Evolutionary conservation across 2,329 filamentous ascomycete genomes (phyloP).

Genomic region (Pseudogymnoascus sp.): DNA sequence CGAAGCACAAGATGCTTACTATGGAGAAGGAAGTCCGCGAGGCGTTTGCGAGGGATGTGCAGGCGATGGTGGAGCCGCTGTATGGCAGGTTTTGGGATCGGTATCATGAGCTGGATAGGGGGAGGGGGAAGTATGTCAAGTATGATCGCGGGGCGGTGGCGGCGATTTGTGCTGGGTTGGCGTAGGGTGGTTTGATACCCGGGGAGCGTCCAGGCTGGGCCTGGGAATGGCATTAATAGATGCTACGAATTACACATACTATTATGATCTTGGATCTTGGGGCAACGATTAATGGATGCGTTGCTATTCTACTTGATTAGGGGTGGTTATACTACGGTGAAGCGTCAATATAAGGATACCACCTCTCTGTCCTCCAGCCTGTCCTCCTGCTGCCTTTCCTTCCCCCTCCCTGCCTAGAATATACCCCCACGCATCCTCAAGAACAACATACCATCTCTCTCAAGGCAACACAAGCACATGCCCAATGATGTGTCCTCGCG

Average conservation of each 20-base stretch:
- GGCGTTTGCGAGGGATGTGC: constrained; percentile 74
- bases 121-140: constrained; percentile 96
- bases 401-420: too few relatives aligned
- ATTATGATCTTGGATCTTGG: background rate
- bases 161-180: constrained; percentile 39
- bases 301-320: background rate
- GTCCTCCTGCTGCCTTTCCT: background rate
- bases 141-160: constrained; percentile 83
- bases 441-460: background rate
- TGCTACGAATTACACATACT: background rate
- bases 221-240: background rate
- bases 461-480: background rate
- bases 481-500: background rate
- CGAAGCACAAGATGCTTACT: constrained; percentile 69
- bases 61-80: constrained; percentile 84
- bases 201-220: background rate
- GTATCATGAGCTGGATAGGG: constrained; percentile 96
- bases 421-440: background rate
- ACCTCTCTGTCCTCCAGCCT: background rate
- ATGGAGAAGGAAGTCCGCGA: constrained; percentile 89
- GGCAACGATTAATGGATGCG: background rate
- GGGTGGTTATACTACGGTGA: too few relatives aligned
- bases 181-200: background rate
- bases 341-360: too few relatives aligned
- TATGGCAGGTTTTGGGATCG: constrained; percentile 95